Conservation (phyloP, 140 eudicot genomes). For the Senecio squalidus region DNA sequence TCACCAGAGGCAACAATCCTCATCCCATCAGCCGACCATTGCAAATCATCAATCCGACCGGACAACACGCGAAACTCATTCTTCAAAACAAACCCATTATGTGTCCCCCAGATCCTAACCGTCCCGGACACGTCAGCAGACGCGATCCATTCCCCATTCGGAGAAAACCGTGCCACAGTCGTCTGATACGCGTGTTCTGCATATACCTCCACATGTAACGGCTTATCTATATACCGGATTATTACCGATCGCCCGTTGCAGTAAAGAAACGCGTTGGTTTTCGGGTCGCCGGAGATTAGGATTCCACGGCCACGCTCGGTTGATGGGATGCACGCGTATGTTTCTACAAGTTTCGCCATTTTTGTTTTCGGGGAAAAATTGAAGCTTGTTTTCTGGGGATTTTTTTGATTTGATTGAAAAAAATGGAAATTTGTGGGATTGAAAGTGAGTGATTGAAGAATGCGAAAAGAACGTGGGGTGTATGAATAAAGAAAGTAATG, state of each 20-base stretch:
- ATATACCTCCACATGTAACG: slow-evolving; percentile 67
- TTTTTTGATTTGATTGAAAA: slow-evolving; percentile 9
- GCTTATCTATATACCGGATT: slow-evolving; percentile 65
- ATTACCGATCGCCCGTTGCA: slow-evolving; percentile 85
- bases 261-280: slow-evolving; percentile 72
- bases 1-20: slow-evolving; percentile 94
- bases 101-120: slow-evolving; percentile 94
- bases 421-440: slow-evolving; percentile 4
- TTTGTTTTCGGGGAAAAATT: too few species aligned
- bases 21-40: slow-evolving; percentile 87
- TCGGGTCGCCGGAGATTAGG: slow-evolving; percentile 80
- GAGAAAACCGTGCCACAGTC: slow-evolving; percentile 88
- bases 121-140: slow-evolving; percentile 89
- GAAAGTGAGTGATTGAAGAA: slow-evolving; percentile 8
- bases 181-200: slow-evolving; percentile 90
- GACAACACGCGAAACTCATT: slow-evolving; percentile 85
- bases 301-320: slow-evolving; percentile 97
- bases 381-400: not conserved
- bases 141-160: slow-evolving; percentile 97
- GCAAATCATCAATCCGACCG: slow-evolving; percentile 93
- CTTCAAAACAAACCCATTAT: slow-evolving; percentile 75
- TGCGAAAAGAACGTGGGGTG: slow-evolving; percentile 12
- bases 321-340: slow-evolving; percentile 90
- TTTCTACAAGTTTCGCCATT: slow-evolving; percentile 58
- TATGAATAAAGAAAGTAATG: slow-evolving; percentile 13